Base-by-base conservation (phyloP, 352 stramenopile species). In the Elongisporangium senticosum region DNA sequence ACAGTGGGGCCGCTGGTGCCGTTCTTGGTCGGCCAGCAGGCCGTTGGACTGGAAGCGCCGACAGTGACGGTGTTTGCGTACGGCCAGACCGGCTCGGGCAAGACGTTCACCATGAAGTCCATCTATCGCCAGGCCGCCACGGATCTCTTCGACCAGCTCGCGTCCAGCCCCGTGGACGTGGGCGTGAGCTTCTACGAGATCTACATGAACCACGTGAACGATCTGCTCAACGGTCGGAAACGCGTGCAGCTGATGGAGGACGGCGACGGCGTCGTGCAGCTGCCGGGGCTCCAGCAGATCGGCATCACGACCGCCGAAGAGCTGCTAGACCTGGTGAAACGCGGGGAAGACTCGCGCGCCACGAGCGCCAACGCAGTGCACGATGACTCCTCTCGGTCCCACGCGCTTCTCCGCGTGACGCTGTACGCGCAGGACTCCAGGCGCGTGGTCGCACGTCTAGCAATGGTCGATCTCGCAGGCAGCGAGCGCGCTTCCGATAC, bases 101-200 rank as follows among this genome's bases (percentile, higher is more conserved):
- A 98, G 64, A 98, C 89, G 39, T 98, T 91, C 64, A 98, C 95
- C 0, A 98, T 98, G 94, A 81, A 84, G 53, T 79, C 75, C 5
- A 77, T 93, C 22, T 90, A 87, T 56, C 74, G 74, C 6, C 74
- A 89, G 54, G 77, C 75, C 13, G 74, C 79, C 1, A 56, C 58
- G 3, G 83, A 90, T 55, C 65, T 93, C 14, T 93, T 93, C 52
- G 64, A 63, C 4, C 68, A 74, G 8, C 63, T 87, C 22, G 53
- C 69, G 63, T 37, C 57, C 40, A 23, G 33, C 28, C 13, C 71
- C 21, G 74, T 98, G 43, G 67, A 55, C 8, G 86, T 98, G 4
- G 74, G 82, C 33, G 87, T 97, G 39, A 97, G 87, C 37, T 96
- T 98, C 43, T 99, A 98, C 77, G 96, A 99, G 76, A 98, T 99